Conservation (phyloP, 2,329 filamentous ascomycete species). For the Aphanoascus verrucosus region DNA sequence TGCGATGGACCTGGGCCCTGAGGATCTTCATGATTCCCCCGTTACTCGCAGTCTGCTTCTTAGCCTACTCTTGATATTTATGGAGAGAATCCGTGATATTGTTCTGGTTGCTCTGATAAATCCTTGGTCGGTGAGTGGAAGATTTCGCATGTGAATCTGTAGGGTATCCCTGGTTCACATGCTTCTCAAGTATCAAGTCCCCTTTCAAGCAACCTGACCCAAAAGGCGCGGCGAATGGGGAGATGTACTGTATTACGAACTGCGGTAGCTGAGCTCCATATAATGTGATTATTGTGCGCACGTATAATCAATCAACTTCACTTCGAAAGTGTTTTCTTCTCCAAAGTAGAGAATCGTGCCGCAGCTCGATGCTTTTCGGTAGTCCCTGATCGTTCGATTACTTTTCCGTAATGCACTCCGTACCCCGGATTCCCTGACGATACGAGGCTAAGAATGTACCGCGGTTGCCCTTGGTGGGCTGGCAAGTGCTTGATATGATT, state of each 20-base stretch:
- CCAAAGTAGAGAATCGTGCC: not conserved
- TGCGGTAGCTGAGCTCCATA: too few relatives aligned
- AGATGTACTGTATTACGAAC: too few relatives aligned
- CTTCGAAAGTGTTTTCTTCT: too few relatives aligned
- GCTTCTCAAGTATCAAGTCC: not conserved
- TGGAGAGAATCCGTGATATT: not conserved
- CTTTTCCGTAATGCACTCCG: not conserved
- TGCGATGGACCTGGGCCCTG: too few relatives aligned
- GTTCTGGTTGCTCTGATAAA: not conserved
- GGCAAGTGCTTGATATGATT: not conserved
- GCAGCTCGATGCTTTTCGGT: not conserved
- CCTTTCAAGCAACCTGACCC: not conserved
- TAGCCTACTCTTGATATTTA: too few relatives aligned
- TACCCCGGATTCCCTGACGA: not conserved
- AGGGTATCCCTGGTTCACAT: not conserved
- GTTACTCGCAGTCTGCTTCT: too few relatives aligned
- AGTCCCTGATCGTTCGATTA: not conserved
- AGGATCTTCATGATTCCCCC: too few relatives aligned
- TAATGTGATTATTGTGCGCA: too few relatives aligned
- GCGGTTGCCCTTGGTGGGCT: conserved; percentile 5
- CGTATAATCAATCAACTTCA: too few relatives aligned
- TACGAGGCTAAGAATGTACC: conserved; percentile 1
- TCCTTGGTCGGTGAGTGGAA: not conserved
- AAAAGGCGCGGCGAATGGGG: not conserved
- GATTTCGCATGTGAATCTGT: not conserved